Percentiles rank a stretch among this genome's conserved stretches.
Evolutionary conservation across 352 stramenopile species (phyloP).

Genomic region (Pelagophyceae sp.): DNA sequence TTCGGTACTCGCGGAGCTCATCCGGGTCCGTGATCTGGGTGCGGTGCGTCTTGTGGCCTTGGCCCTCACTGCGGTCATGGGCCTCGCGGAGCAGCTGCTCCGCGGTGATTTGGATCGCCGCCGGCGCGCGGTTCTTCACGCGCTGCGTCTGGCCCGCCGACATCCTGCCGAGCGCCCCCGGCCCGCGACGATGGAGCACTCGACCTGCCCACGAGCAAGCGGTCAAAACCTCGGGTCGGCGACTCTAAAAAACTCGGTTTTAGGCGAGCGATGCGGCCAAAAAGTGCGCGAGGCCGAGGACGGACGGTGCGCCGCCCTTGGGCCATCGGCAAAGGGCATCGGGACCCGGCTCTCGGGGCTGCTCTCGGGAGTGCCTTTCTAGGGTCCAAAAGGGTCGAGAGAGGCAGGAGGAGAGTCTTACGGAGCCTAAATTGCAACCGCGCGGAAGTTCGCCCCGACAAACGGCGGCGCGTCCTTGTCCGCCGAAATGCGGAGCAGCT

Average conservation of each 20-base stretch:
- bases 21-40: slow-evolving; percentile 20
- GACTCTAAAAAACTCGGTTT: too few relatives aligned
- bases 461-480: neutral
- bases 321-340: too few relatives aligned
- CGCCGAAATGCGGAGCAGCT: neutral
- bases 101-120: slow-evolving; percentile 96
- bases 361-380: too few relatives aligned
- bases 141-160: neutral
- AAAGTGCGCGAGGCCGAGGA: too few relatives aligned
- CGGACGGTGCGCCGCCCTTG: too few relatives aligned
- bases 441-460: neutral
- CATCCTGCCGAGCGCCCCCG: neutral
- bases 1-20: slow-evolving; percentile 43
- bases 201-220: neutral
- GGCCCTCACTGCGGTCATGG: slow-evolving; percentile 59
- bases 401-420: too few relatives aligned
- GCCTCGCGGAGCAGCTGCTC: slow-evolving; percentile 95
- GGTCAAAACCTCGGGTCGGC: too few relatives aligned
- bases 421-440: too few relatives aligned
- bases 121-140: slow-evolving; percentile 95
- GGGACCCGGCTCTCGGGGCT: too few relatives aligned
- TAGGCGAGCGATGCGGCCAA: too few relatives aligned
- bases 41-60: slow-evolving; percentile 1
- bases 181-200: neutral
- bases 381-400: too few relatives aligned